Percentiles rank a stretch among this genome's conserved stretches.
phyloP scores from a whole-genome alignment of 148 eudicot species.

The Fagopyrum tataricum region DNA sequence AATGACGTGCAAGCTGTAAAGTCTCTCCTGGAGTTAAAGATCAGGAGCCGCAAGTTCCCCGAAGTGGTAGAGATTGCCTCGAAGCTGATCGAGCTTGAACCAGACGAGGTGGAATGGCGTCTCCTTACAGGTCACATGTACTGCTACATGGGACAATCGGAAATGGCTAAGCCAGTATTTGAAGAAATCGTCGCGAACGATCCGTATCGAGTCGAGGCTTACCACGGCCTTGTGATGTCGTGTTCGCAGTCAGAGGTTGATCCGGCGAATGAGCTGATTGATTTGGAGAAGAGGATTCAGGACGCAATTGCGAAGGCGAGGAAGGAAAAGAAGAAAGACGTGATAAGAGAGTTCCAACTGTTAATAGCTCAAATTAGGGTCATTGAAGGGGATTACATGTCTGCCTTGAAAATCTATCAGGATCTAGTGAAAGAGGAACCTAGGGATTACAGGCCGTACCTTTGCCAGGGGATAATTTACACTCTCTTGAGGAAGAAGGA shows the following conservation, averaged over 20 bases:
- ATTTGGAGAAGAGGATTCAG: constrained; percentile 35
- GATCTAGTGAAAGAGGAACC: constrained; percentile 79
- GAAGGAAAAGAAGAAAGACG: constrained; percentile 37
- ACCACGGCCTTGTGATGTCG: constrained; percentile 67
- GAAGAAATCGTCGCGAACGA: constrained; percentile 45
- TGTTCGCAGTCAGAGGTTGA: constrained; percentile 37
- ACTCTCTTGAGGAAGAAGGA: constrained; percentile 61
- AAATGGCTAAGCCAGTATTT: constrained; percentile 47
- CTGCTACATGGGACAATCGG: constrained; percentile 37
- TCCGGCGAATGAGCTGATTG: constrained; percentile 22
- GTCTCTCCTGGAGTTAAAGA: constrained; percentile 46
- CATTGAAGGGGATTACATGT: constrained; percentile 53
- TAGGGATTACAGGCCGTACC: constrained; percentile 75
- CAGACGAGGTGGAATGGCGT: constrained; percentile 56
- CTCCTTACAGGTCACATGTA: constrained; percentile 55
- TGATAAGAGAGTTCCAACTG: constrained; percentile 66
- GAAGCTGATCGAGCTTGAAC: constrained; percentile 47
- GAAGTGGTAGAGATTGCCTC: constrained; percentile 46
- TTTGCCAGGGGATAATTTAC: constrained; percentile 87
- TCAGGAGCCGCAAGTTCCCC: constrained; percentile 39
- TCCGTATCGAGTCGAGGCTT: constrained; percentile 65
- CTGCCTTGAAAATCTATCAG: constrained; percentile 72
- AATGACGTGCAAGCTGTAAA: constrained; percentile 33
- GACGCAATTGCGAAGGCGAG: constrained; percentile 43
- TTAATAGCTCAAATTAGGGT: constrained; percentile 71